Conservation (phyloP, 169 alveolate species). For the Toxoplasma gondii region DNA sequence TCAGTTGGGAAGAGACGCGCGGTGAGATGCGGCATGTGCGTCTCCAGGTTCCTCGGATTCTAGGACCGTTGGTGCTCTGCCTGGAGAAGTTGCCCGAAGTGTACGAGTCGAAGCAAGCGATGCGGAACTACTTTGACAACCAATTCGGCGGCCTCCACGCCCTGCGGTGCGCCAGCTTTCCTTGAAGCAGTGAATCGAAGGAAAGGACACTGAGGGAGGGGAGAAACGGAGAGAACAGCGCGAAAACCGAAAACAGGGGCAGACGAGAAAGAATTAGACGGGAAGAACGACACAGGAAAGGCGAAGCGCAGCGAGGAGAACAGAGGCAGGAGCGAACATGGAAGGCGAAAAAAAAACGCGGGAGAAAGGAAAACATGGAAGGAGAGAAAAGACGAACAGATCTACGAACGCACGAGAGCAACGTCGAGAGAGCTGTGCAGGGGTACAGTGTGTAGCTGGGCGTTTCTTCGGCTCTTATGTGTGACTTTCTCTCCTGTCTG, state of each 20-base stretch:
- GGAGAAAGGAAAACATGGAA: background rate
- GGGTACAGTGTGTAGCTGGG: no score
- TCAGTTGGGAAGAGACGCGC: background rate
- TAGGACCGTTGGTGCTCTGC: slow-evolving; percentile 89
- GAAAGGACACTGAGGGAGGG: background rate
- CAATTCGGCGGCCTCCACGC: slow-evolving; percentile 86
- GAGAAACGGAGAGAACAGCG: slow-evolving; percentile 64
- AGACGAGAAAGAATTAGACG: background rate
- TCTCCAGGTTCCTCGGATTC: slow-evolving; percentile 89
- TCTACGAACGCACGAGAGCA: no score
- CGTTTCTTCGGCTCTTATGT: no score
- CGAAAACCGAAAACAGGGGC: slow-evolving; percentile 13
- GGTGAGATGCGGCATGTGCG: background rate
- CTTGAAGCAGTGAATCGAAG: no score
- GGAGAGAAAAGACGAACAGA: no score
- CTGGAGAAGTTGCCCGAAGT: slow-evolving; percentile 87
- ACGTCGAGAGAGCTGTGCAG: no score
- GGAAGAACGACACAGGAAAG: no score
- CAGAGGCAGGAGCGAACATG: no score
- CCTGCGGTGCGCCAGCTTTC: slow-evolving; percentile 22
- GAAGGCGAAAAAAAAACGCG: background rate
- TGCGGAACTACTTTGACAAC: slow-evolving; percentile 81
- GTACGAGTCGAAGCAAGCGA: slow-evolving; percentile 79
- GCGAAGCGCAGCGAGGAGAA: no score
- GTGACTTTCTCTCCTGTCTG: no score